These are phyloP conservation scores for Arctium lappa DNA, from an alignment of 129 eudicot species.

Conservation along the genomic window DNA sequence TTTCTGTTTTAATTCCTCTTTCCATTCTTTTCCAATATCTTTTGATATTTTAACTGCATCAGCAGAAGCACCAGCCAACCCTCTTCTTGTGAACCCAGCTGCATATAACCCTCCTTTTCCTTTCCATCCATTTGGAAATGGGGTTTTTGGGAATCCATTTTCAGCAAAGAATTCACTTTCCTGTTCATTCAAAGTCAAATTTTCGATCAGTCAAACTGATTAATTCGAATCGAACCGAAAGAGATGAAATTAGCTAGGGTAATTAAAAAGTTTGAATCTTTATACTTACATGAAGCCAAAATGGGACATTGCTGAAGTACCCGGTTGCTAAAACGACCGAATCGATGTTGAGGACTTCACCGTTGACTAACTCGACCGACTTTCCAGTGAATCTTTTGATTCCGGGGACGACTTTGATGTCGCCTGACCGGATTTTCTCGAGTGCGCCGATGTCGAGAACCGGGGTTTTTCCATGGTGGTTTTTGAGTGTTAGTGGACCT, in stretches of 20 bases:
- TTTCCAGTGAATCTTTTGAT: constrained; percentile 52
- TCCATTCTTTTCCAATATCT: constrained; percentile 81
- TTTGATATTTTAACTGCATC: constrained; percentile 77
- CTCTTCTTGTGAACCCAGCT: constrained; percentile 93
- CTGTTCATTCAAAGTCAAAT: constrained; percentile 32
- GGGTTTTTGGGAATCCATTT: constrained; percentile 75
- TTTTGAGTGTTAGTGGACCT: constrained; percentile 59
- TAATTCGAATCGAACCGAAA: not conserved
- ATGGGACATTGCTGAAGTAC: constrained; percentile 88
- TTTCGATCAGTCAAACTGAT: not conserved
- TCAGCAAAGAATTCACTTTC: constrained; percentile 79
- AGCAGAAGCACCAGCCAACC: constrained; percentile 83
- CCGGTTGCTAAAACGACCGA: constrained; percentile 89
- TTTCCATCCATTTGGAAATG: constrained; percentile 91
- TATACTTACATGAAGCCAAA: constrained; percentile 85
- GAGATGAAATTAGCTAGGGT: not conserved
- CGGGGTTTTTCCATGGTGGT: constrained; percentile 59
- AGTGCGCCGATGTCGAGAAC: constrained; percentile 63
- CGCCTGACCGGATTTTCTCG: constrained; percentile 57
- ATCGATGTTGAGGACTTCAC: constrained; percentile 55
- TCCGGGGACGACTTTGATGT: constrained; percentile 67
- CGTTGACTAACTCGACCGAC: constrained; percentile 64
- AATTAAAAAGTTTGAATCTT: constrained; percentile 25
- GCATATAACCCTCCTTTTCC: constrained; percentile 90
- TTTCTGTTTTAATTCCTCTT: constrained; percentile 68